Evolutionary conservation across 2,329 filamentous ascomycete species (phyloP).

Genomic region (Alternaria solani): DNA sequence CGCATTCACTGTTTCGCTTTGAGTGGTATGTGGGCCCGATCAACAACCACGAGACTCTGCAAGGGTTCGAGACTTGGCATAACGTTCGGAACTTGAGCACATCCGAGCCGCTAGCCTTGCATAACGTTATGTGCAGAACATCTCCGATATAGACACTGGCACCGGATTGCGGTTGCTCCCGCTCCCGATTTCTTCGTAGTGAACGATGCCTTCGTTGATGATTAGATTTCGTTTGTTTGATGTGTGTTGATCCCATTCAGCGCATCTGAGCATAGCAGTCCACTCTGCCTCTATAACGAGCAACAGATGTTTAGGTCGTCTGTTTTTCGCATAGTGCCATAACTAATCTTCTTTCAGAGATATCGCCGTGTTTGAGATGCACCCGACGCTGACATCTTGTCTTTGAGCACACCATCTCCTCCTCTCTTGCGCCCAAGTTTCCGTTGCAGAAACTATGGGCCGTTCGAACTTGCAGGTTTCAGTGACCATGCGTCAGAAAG

Average conservation of each 20-base stretch:
- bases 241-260: not conserved
- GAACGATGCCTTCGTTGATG: too few relatives aligned
- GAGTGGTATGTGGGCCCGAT: not conserved
- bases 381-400: not conserved
- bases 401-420: fast-evolving
- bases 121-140: not conserved
- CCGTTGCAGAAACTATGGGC: not conserved
- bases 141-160: not conserved
- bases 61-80: not conserved
- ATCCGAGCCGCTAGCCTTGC: slow-evolving; percentile 1
- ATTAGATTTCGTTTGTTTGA: too few relatives aligned
- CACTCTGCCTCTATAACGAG: not conserved
- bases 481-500: not conserved
- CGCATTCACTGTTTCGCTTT: not conserved
- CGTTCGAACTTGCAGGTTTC: not conserved
- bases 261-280: not conserved
- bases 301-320: too few relatives aligned
- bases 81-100: slow-evolving; percentile 1
- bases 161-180: slow-evolving; percentile 34
- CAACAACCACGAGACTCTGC: not conserved
- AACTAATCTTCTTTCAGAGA: not conserved
- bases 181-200: not conserved
- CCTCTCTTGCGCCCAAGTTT: not conserved
- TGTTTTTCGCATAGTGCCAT: not conserved
- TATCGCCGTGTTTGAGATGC: not conserved